Percentiles rank a stretch among this genome's conserved stretches.
These are phyloP conservation scores for Brachypodium distachyon DNA, from an alignment of 202 grass and related monocot species.

Conservation along the genomic window DNA sequence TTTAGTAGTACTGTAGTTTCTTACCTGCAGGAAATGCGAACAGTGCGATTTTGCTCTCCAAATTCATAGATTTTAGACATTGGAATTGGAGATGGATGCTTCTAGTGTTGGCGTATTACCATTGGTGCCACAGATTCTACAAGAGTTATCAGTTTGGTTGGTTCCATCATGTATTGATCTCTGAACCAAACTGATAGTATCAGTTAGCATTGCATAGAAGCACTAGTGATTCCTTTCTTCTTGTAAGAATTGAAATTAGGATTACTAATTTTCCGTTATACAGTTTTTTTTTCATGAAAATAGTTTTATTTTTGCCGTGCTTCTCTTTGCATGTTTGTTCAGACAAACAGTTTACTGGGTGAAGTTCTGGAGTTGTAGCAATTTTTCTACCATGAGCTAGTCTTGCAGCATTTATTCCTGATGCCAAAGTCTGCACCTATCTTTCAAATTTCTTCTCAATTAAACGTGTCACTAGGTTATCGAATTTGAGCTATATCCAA, in stretches of 20 bases:
- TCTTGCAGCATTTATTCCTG: background rate
- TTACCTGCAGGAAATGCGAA: background rate
- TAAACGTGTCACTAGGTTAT: background rate
- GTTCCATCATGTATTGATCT: background rate
- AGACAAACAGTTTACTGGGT: background rate
- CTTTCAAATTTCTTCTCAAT: too few relatives aligned
- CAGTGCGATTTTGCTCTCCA: background rate
- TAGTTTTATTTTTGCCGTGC: background rate
- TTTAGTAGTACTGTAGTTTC: background rate
- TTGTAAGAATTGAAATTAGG: background rate
- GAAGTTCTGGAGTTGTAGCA: background rate
- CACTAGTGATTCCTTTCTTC: background rate
- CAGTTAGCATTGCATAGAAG: background rate
- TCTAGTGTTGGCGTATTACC: background rate
- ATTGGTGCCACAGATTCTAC: background rate
- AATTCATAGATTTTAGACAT: background rate
- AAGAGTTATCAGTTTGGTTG: background rate
- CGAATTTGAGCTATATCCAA: background rate
- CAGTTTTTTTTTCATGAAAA: background rate
- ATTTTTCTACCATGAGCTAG: background rate
- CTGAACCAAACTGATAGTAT: background rate
- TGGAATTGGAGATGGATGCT: background rate
- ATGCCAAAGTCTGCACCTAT: too few relatives aligned
- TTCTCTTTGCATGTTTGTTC: background rate
- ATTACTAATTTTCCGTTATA: background rate